Evolutionary conservation across 305 asterid species (phyloP).

Genomic region (Rubia tinctorum): DNA sequence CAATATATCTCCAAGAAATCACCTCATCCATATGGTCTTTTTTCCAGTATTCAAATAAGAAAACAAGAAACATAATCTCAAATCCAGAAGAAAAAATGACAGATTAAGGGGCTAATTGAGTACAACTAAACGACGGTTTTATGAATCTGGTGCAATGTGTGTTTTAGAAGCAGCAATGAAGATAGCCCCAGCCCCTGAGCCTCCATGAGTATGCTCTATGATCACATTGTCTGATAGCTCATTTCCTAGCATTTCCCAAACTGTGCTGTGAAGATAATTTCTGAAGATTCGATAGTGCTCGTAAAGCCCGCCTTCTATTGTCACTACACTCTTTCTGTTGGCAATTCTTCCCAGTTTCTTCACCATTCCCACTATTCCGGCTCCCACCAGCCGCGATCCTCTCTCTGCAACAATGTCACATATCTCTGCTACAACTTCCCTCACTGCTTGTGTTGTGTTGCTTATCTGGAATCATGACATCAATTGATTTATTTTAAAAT

Average conservation of each 20-base stretch:
- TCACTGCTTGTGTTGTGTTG: conserved; percentile 41
- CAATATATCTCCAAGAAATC: background rate
- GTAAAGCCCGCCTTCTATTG: conserved; percentile 67
- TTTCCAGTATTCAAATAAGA: no score
- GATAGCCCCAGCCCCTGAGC: conserved; percentile 68
- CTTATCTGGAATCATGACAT: conserved; percentile 39
- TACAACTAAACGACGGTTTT: background rate
- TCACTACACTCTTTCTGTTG: conserved; percentile 50
- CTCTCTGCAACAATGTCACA: conserved; percentile 79
- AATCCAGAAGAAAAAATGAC: no score
- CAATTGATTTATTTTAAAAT: background rate
- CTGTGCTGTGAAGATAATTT: conserved; percentile 68
- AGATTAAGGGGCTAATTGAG: background rate
- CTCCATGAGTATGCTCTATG: conserved; percentile 71
- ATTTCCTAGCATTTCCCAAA: conserved; percentile 80
- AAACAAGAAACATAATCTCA: no score
- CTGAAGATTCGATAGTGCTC: conserved; percentile 69
- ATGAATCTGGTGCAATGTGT: conserved; percentile 21
- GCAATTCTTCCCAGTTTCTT: conserved; percentile 58
- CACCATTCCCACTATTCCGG: conserved; percentile 70
- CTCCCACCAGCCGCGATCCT: conserved; percentile 80
- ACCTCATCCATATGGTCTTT: background rate
- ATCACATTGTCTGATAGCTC: conserved; percentile 61
- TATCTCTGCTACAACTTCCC: conserved; percentile 62
- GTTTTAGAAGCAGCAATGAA: conserved; percentile 68